Evolutionary conservation across 2,329 filamentous ascomycete genomes (phyloP), one percentile per base, ranked within the genome.

Genomic region (Penicillium sp.): DNA sequence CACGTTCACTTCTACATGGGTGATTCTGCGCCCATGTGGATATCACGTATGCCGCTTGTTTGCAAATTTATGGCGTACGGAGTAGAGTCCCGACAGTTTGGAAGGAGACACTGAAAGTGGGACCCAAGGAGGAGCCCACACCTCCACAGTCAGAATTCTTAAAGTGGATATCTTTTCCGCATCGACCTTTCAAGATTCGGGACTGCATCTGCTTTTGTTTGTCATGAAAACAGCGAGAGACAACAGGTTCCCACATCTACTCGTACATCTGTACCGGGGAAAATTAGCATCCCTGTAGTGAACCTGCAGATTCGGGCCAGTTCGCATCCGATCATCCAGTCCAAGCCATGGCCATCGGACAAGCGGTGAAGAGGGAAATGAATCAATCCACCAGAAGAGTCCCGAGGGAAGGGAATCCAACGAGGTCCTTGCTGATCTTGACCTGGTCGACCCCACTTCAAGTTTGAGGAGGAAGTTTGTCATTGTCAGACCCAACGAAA

Each of bases 291-390:
- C 48, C 48, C 49, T 52, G 53, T 48, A 46, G 53, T 11, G 42
- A 47, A 56, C 55, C 56, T 56, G 54, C 50, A 50, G 27, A 48
- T n/a, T 43, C n/a, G 40, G 14, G 27, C 29, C 41, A 42, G 14
- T 40, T 33, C 20, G n/a, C 37, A 27, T 48, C 18, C 25, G 11
- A 27, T 49, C 20, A 41, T 49, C 43, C 12, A 31, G 43, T 31
- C n/a, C 37, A 35, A 23, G 37, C 33, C 44, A 44, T 33, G 49
- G 42, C 41, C 23, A 22, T 35, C 27, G 35, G 60, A 66, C 57
- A 65, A 66, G 63, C 63, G 62, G 63, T 66, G 62, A 60, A 41
- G 31, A 51, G 50, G 49, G 23, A 54, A 59, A 61, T 53, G 51
- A 59, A 58, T 51, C 40, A 48, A 57, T 42, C 58, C 56, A 58